Evolutionary conservation across 2,329 filamentous ascomycete species (phyloP).

Genomic region (Paecilomyces sp.): DNA sequence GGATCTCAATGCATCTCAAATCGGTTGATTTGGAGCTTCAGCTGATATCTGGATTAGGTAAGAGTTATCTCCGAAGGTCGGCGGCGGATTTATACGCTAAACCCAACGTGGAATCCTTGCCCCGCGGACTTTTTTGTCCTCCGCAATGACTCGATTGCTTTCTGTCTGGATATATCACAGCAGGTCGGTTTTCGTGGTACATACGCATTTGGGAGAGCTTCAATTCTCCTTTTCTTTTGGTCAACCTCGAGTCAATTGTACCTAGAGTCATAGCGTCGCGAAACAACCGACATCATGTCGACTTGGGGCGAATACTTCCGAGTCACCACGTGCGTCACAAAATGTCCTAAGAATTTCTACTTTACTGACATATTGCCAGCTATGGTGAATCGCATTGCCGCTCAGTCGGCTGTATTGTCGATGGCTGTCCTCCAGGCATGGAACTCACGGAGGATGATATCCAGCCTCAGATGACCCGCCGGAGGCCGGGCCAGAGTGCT

Average conservation of each 20-base stretch:
- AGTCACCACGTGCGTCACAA: conserved; percentile 65
- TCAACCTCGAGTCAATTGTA: not conserved
- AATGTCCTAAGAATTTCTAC: conserved; percentile 5
- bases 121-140: not conserved
- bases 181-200: not conserved
- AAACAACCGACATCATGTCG: conserved; percentile 55
- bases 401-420: conserved; percentile 90
- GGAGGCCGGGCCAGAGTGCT: conserved; percentile 79
- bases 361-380: conserved; percentile 29
- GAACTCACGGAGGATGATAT: conserved; percentile 78
- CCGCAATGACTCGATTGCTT: not conserved
- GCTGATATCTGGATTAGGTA: not conserved
- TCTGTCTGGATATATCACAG: not conserved
- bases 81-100: not conserved
- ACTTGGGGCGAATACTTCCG: conserved; percentile 78
- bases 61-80: not conserved
- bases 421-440: conserved; percentile 84
- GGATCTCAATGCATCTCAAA: not conserved
- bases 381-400: conserved; percentile 87
- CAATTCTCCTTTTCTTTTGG: not conserved
- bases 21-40: not conserved
- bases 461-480: conserved; percentile 87
- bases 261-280: not conserved
- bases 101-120: not conserved
- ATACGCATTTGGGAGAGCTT: not conserved